Percentiles rank a stretch among this genome's conserved stretches.
Conservation (phyloP, 2,329 filamentous ascomycete species). For the Sclerotiophoma versabilis region DNA sequence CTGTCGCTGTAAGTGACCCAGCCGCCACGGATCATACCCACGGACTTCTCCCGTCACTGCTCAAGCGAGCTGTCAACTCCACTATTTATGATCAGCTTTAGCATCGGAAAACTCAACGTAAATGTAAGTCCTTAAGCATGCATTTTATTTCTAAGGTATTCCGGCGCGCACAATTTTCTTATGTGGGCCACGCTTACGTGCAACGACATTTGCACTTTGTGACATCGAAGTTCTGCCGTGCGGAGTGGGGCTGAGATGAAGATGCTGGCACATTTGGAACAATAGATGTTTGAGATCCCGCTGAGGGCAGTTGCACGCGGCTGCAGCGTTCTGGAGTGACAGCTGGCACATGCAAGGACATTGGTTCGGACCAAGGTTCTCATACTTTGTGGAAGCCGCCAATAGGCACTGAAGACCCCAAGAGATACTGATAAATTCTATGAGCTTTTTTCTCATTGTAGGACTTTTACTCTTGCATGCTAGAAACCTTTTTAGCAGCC, state of each 20-base stretch:
- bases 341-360: not conserved
- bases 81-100: not conserved
- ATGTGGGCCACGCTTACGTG: constrained; percentile 4
- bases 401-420: no score
- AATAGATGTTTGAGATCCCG: not conserved
- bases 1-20: not conserved
- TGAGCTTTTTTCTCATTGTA: no score
- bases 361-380: not conserved
- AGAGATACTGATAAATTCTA: no score
- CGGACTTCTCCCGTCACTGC: not conserved
- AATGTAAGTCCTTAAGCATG: not conserved
- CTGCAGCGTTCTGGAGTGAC: not conserved
- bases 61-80: not conserved
- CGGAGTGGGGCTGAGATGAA: not conserved
- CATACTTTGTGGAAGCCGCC: no score
- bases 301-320: not conserved
- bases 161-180: not conserved
- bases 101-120: not conserved
- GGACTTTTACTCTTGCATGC: no score
- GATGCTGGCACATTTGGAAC: constrained; percentile 3
- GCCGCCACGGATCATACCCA: not conserved
- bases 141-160: not conserved
- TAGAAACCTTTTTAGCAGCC: no score
- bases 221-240: constrained; percentile 1
- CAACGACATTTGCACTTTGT: not conserved